Percentiles rank a stretch among this genome's conserved stretches.
These are phyloP conservation scores for Euphrasia confusa DNA, from an alignment of 257 asterid genomes.

Conservation along the genomic window DNA sequence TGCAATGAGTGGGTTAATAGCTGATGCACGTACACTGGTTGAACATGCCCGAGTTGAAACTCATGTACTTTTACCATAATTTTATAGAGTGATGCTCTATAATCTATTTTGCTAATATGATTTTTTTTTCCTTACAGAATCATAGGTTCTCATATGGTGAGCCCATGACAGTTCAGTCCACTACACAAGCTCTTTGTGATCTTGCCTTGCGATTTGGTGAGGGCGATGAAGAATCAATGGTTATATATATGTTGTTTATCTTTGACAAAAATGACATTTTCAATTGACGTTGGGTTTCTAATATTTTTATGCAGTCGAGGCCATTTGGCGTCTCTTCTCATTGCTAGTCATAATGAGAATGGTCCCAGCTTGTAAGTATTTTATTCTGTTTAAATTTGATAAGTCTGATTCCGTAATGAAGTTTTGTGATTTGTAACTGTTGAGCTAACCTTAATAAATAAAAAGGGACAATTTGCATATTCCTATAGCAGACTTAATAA, in stretches of 20 bases:
- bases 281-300: too few species aligned
- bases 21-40: conserved; percentile 95
- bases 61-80: conserved; percentile 40
- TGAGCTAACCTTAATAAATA: not conserved
- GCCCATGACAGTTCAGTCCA: conserved; percentile 94
- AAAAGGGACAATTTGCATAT: not conserved
- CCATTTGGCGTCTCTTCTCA: conserved; percentile 95
- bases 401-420: not conserved
- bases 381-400: conserved; percentile 16
- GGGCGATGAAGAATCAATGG: conserved; percentile 95
- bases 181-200: conserved; percentile 95
- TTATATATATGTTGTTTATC: too few species aligned
- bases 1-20: too few species aligned
- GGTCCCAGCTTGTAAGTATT: conserved; percentile 91
- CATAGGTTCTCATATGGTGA: conserved; percentile 97
- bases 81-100: not conserved
- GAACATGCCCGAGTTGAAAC: conserved; percentile 97
- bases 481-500: not conserved
- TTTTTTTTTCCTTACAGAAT: conserved; percentile 41
- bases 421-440: not conserved
- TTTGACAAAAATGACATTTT: too few species aligned
- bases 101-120: conserved; percentile 9
- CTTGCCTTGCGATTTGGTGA: conserved; percentile 95
- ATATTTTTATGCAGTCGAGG: too few species aligned
- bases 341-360: conserved; percentile 95